phyloP scores from a whole-genome alignment of 805 yeast genomes.

The Myxozyma geophila region DNA sequence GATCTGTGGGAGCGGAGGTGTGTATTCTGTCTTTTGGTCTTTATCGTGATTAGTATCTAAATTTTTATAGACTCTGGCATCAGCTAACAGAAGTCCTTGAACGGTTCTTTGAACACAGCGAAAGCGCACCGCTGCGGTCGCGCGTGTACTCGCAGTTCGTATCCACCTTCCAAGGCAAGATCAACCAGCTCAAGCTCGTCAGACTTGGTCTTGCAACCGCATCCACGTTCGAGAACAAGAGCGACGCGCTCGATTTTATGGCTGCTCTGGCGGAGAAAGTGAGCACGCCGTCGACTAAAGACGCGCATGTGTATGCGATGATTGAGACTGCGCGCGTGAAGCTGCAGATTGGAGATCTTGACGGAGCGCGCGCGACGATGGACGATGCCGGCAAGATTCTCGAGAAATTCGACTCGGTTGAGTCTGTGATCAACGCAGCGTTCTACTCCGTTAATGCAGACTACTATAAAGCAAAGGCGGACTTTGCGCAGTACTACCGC shows the following conservation, averaged over 20 bases:
- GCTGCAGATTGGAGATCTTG: conserved; percentile 58
- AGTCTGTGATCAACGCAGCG: conserved; percentile 74
- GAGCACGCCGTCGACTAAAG: conserved; percentile 49
- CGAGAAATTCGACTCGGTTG: conserved; percentile 57
- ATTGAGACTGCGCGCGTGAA: conserved; percentile 77
- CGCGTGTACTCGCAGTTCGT: conserved; percentile 75
- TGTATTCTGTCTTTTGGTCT: conserved; percentile 9
- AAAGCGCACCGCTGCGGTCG: conserved; percentile 60
- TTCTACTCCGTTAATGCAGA: conserved; percentile 81
- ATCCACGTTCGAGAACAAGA: conserved; percentile 48
- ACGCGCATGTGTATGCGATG: conserved; percentile 63
- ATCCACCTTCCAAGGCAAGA: conserved; percentile 63
- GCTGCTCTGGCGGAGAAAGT: conserved; percentile 52
- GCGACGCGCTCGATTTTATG: conserved; percentile 60
- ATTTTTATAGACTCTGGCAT: conserved; percentile 68
- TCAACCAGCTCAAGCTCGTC: conserved; percentile 79
- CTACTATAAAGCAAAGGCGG: conserved; percentile 71
- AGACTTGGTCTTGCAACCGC: conserved; percentile 68
- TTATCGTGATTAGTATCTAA: not conserved
- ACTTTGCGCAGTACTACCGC: conserved; percentile 80
- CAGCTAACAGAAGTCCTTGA: conserved; percentile 76
- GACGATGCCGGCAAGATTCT: conserved; percentile 63
- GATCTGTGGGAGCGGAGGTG: conserved; percentile 80
- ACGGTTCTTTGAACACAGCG: conserved; percentile 62
- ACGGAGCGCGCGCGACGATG: conserved; percentile 68